phyloP scores from a whole-genome alignment of 768 basidiomycete genomes.

The Calocybe gangraenosa region DNA sequence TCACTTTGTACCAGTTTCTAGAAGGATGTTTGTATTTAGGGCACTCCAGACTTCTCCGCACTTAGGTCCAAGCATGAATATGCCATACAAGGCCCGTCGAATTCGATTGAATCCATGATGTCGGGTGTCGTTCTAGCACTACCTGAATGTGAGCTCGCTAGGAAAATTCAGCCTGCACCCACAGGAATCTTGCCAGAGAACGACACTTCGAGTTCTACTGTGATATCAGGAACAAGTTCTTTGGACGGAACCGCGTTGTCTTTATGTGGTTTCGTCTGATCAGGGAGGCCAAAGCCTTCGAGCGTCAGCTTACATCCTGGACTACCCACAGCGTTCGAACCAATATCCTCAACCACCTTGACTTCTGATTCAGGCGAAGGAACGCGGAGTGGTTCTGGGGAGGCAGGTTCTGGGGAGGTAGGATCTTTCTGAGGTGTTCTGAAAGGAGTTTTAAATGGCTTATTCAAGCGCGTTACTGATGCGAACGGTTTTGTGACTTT shows the following conservation, averaged over 20 bases:
- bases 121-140: constrained; percentile 31
- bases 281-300: no score
- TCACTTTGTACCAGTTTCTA: constrained; percentile 12
- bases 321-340: background rate
- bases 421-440: constrained; percentile 10
- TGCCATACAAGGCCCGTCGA: constrained; percentile 32
- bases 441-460: constrained; percentile 48
- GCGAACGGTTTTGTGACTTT: constrained; percentile 45
- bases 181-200: constrained; percentile 43
- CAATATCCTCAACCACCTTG: constrained; percentile 6
- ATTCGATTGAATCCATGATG: constrained; percentile 33
- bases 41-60: constrained; percentile 23
- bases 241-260: constrained; percentile 9
- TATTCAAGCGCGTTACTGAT: constrained; percentile 36
- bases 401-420: background rate
- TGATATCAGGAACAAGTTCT: constrained; percentile 22
- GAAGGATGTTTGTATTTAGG: background rate
- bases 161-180: constrained; percentile 8
- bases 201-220: constrained; percentile 32
- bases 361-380: background rate
- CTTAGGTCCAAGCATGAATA: constrained; percentile 25
- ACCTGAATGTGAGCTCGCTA: background rate
- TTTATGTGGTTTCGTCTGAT: no score
- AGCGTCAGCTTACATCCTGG: background rate
- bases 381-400: constrained; percentile 8